phyloP scores from a whole-genome alignment of 73 alveolate species.

The Paramecium biaurelia region DNA sequence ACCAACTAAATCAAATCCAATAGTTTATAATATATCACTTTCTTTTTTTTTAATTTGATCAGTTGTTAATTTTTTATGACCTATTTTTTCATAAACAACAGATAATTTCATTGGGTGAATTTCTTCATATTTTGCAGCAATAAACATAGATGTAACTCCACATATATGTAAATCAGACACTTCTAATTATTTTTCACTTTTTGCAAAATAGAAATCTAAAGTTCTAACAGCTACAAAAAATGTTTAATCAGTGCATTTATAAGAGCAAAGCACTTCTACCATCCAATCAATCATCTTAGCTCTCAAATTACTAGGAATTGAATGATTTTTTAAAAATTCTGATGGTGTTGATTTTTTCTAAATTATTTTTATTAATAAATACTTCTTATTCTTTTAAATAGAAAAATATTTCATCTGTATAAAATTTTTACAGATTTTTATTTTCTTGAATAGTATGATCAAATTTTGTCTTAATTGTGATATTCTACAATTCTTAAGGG shows the following conservation, averaged over 20 bases:
- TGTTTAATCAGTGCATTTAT: conserved; percentile 75
- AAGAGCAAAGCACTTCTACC: conserved; percentile 89
- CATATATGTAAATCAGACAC: conserved; percentile 71
- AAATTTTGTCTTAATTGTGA: not conserved
- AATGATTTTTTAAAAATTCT: conserved; percentile 61
- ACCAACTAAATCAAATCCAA: conserved; percentile 52
- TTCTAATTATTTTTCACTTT: conserved; percentile 39
- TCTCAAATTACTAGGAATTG: conserved; percentile 71
- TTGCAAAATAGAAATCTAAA: conserved; percentile 79
- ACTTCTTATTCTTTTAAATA: conserved; percentile 27
- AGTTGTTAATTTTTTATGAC: conserved; percentile 50
- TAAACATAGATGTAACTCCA: conserved; percentile 85
- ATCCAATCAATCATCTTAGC: conserved; percentile 96
- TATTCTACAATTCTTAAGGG: not conserved
- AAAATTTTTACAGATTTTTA: not conserved
- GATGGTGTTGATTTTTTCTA: conserved; percentile 17
- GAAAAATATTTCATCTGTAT: not conserved
- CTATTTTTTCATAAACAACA: conserved; percentile 53
- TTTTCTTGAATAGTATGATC: not conserved
- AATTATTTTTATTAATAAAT: not conserved
- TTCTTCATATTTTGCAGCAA: conserved; percentile 95
- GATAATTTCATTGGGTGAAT: conserved; percentile 88
- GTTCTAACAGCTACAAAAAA: conserved; percentile 86
- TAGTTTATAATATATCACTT: conserved; percentile 40
- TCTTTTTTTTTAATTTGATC: conserved; percentile 46